These are phyloP conservation scores for Fragilariopsis cylindrus DNA, from an alignment of 108 stramenopile species.

Conservation along the genomic window DNA sequence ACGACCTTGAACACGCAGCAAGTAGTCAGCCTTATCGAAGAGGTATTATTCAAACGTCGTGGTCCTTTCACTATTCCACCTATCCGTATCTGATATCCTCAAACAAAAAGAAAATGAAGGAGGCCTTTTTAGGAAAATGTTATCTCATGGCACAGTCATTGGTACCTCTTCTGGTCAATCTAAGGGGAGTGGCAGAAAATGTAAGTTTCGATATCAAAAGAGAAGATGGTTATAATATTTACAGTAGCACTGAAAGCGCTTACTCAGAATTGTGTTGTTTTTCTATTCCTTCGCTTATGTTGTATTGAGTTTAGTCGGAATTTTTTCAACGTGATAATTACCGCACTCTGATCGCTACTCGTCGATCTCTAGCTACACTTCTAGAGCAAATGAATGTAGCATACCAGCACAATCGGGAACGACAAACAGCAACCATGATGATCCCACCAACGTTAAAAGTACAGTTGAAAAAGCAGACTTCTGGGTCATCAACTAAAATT, in stretches of 20 bases:
- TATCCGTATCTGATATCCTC: slow-evolving; percentile 51
- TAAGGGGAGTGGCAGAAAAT: slow-evolving; percentile 73
- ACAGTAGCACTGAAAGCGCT: neutral
- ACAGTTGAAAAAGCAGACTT: slow-evolving; percentile 34
- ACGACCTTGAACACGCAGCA: slow-evolving; percentile 30
- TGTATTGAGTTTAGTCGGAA: slow-evolving; percentile 45
- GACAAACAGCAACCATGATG: slow-evolving; percentile 6
- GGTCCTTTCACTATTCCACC: slow-evolving; percentile 72
- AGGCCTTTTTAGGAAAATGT: slow-evolving; percentile 71
- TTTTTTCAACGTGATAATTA: slow-evolving; percentile 87
- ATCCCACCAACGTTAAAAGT: slow-evolving; percentile 36
- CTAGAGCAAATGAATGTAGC: slow-evolving; percentile 69
- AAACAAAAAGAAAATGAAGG: slow-evolving; percentile 52
- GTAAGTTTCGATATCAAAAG: slow-evolving; percentile 34
- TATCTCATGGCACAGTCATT: slow-evolving; percentile 71
- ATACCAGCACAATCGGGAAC: slow-evolving; percentile 14
- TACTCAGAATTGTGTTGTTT: neutral
- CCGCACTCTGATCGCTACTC: slow-evolving; percentile 61
- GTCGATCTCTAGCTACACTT: slow-evolving; percentile 64
- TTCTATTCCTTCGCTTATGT: slow-evolving; percentile 1
- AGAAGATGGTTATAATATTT: neutral
- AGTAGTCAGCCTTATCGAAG: slow-evolving; percentile 15
- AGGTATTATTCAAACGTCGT: slow-evolving; percentile 63
- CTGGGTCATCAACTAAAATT: slow-evolving; percentile 30
- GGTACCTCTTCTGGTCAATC: slow-evolving; percentile 69